Conservation (phyloP, 179 eudicot species). For the Corrigiola litoralis region DNA sequence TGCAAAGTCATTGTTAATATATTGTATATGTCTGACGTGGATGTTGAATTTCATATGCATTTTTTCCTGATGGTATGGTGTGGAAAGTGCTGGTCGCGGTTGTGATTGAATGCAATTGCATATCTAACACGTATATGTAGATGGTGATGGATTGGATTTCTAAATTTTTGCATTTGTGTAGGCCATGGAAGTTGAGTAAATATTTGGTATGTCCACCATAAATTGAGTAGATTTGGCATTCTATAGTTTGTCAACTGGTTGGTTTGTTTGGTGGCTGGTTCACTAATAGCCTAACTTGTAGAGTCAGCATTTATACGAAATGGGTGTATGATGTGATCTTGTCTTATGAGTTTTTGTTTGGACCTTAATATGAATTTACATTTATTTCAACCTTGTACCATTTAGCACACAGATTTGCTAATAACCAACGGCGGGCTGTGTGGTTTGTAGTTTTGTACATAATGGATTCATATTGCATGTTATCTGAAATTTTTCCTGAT, state of each 20-base stretch:
- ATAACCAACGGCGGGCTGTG: background rate
- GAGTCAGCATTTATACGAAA: background rate
- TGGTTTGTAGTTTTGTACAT: background rate
- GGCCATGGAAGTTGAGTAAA: background rate
- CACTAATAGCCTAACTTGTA: background rate
- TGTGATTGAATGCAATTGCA: background rate
- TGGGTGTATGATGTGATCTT: background rate
- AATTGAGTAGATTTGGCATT: background rate
- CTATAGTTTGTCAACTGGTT: background rate
- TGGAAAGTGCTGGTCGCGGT: background rate
- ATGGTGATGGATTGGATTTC: background rate
- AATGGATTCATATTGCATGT: too few relatives aligned
- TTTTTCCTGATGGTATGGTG: background rate
- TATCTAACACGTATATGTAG: slow-evolving; percentile 1
- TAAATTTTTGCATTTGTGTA: slow-evolving; percentile 1
- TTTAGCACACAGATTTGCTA: background rate
- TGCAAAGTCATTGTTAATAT: background rate
- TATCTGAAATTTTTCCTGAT: too few relatives aligned
- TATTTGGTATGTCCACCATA: background rate
- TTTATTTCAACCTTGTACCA: background rate
- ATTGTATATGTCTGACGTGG: background rate
- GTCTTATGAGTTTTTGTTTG: background rate
- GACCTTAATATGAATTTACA: background rate
- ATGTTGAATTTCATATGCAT: background rate
- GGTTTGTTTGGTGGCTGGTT: background rate